Evolutionary conservation across 129 eudicot species (phyloP).

Genomic region (Mikania micrantha): DNA sequence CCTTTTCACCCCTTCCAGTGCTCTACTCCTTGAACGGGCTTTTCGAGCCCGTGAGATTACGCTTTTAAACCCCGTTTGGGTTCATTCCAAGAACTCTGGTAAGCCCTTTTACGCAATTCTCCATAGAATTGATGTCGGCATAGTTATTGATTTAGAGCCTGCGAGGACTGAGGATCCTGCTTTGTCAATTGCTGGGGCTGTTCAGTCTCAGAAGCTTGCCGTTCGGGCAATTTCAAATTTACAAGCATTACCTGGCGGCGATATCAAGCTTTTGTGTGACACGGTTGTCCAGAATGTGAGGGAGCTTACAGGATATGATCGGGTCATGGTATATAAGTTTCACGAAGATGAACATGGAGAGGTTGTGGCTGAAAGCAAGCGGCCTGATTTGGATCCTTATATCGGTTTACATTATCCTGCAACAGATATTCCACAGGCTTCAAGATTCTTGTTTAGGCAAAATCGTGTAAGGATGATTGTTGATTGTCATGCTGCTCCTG

Average conservation of each 20-base stretch:
- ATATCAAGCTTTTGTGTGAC: constrained; percentile 79
- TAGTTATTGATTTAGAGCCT: constrained; percentile 88
- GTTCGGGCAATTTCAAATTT: constrained; percentile 75
- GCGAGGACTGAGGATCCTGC: constrained; percentile 84
- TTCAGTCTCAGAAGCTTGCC: constrained; percentile 94
- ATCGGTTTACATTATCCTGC: constrained; percentile 96
- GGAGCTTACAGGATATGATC: constrained; percentile 82
- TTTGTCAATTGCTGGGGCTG: constrained; percentile 79
- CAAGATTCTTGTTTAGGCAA: constrained; percentile 76
- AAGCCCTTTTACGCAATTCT: constrained; percentile 90
- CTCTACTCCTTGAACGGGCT: constrained; percentile 47
- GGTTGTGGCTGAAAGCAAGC: constrained; percentile 85
- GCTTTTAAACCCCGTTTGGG: constrained; percentile 66
- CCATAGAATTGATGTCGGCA: constrained; percentile 92
- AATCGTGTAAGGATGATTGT: constrained; percentile 89
- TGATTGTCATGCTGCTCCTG: constrained; percentile 63
- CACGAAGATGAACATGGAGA: constrained; percentile 99
- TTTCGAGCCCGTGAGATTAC: constrained; percentile 72
- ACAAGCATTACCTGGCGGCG: constrained; percentile 93
- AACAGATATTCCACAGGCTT: constrained; percentile 96
- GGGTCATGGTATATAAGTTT: constrained; percentile 95
- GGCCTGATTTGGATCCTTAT: constrained; percentile 83
- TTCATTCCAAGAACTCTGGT: constrained; percentile 67
- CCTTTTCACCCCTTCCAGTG: constrained; percentile 69
- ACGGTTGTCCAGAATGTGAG: constrained; percentile 74